These are phyloP conservation scores for Vigna unguiculata DNA, from an alignment of 306 rosid genomes.

Conservation along the genomic window DNA sequence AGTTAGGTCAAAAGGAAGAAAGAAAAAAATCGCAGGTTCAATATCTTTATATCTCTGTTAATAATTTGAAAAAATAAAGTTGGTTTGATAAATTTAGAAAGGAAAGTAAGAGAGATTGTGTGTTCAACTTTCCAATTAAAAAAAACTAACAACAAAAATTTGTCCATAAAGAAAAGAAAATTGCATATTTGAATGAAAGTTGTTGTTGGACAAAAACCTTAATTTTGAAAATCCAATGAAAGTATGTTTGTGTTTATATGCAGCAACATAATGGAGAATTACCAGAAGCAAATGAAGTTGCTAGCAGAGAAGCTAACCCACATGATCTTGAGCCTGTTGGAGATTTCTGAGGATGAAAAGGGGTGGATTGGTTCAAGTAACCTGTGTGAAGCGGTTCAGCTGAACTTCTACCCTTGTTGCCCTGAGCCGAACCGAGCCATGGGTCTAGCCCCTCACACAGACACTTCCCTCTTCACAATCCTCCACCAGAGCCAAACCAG, in stretches of 20 bases:
- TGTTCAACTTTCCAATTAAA: too few species aligned
- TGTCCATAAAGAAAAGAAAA: too few species aligned
- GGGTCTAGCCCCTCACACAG: slow-evolving; percentile 85
- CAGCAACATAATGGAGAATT: slow-evolving; percentile 63
- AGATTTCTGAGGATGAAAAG: slow-evolving; percentile 41
- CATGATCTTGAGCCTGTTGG: slow-evolving; percentile 48
- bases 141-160: too few species aligned
- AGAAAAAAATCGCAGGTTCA: too few species aligned
- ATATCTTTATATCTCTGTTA: too few species aligned
- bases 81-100: too few species aligned
- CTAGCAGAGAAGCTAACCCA: slow-evolving; percentile 56
- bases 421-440: slow-evolving; percentile 72
- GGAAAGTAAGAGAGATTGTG: too few species aligned
- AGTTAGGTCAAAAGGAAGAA: too few species aligned
- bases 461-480: slow-evolving; percentile 73
- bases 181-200: neutral
- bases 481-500: slow-evolving; percentile 60
- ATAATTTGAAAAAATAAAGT: too few species aligned
- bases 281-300: slow-evolving; percentile 62
- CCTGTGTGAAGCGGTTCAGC: slow-evolving; percentile 53
- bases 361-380: slow-evolving; percentile 51
- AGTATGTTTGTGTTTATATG: neutral
- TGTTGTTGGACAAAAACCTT: neutral
- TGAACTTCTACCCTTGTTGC: slow-evolving; percentile 73
- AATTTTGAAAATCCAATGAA: too few species aligned